Evolutionary conservation across 495 filamentous ascomycete genomes (phyloP), one percentile per base, ranked within the genome.

Genomic region (Monascus purpureus): DNA sequence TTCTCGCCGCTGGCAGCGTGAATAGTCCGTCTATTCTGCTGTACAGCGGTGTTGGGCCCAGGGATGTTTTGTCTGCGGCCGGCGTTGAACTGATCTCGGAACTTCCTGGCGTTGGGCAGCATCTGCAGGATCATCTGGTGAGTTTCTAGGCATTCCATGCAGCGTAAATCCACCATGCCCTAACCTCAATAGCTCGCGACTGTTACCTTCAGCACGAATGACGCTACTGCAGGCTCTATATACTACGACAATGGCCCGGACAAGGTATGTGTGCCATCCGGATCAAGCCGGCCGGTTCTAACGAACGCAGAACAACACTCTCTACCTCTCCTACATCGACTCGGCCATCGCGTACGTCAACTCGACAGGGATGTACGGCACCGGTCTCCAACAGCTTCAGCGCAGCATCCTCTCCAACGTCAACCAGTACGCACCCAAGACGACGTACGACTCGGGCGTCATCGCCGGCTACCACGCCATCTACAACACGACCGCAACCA

Each of bases 1-100:
- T 76, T 37, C 39, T 76, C 4, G 47, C 70, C 0, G 63, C 66
- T 31, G 72, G 72, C 8, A 44, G 63, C 14, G 55, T 74, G 37
- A 69, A 69, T 39, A 63, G 67, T 14, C 72, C 72, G 0, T 66
- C 73, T 36, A 53, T 76, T n/a, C 39, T 69, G 6, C 49, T 66
- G 6, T 37, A 68, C 24, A 58, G 60, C 19, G 65, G 65, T 28
- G 48, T 69, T 23, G 65, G 63, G 2, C 57, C 58, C 0, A 56
- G 50, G 32, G 42, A 47, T 13, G 49, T 63, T 2, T 41, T 69
- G 8, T 31, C 45, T 9, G 20, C 28, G 8, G 45, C 59, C 6
- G 55, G 53, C 5, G 59, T 69, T 36, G 38, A 51, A 2, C 39
- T 56, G 5, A 38, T 63, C 6, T 50, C 53, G 19, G 59, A 69